Evolutionary conservation across 208 protist species (phyloP).

Genomic region (Acanthamoeba lenticulata): DNA sequence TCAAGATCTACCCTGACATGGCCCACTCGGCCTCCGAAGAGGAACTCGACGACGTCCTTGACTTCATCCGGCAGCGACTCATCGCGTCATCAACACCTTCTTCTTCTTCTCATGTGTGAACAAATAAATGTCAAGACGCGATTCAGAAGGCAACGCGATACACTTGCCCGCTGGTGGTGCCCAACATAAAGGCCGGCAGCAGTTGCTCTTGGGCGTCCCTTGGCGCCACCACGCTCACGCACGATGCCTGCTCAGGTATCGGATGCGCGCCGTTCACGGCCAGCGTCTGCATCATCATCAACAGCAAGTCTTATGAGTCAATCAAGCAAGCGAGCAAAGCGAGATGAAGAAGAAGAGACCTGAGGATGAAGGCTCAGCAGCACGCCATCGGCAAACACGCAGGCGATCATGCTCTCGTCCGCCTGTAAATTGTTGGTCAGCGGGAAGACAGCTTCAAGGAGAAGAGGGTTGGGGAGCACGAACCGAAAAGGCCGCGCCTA

Average conservation of each 20-base stretch:
- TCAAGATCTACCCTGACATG: slow-evolving; percentile 18
- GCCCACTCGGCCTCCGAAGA: not conserved
- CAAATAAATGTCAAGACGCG: too few species aligned
- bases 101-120: too few species aligned
- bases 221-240: not conserved
- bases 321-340: not conserved
- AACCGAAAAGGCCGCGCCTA: not conserved
- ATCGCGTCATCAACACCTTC: too few species aligned
- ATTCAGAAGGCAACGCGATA: not conserved
- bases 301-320: too few species aligned
- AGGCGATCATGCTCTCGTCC: not conserved
- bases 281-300: not conserved
- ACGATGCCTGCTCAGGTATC: not conserved
- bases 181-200: not conserved
- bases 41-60: not conserved
- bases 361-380: not conserved
- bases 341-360: not conserved
- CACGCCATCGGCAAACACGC: not conserved
- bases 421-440: not conserved
- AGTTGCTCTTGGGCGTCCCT: too few species aligned
- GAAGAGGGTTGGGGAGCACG: too few species aligned
- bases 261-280: not conserved
- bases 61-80: not conserved
- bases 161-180: not conserved
- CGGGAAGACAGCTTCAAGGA: too few species aligned